Evolutionary conservation across 1,139 yeast species (phyloP).

Genomic region (Saccharomyces pastorianus): DNA sequence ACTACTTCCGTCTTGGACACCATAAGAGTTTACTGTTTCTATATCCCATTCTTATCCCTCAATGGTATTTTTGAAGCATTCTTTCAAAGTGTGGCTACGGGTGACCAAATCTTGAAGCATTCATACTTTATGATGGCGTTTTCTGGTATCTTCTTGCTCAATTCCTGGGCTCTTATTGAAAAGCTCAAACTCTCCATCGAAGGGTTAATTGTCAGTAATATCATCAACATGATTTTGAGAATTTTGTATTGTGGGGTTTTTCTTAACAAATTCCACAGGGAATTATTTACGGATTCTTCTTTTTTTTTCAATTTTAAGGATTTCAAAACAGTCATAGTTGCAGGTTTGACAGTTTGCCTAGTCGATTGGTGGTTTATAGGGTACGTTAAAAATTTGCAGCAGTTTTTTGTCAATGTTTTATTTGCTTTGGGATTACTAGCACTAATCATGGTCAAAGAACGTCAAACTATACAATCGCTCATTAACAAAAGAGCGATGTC

Average conservation of each 20-base stretch:
- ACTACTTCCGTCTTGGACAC: conserved; percentile 47
- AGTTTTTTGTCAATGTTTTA: conserved; percentile 37
- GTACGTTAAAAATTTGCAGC: conserved; percentile 35
- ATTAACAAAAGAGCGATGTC: conserved; percentile 13
- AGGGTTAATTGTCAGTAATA: conserved; percentile 58
- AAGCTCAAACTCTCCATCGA: conserved; percentile 40
- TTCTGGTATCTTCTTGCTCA: conserved; percentile 42
- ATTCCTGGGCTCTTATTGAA: conserved; percentile 44
- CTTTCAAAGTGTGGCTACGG: conserved; percentile 67
- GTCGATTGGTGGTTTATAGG: conserved; percentile 33
- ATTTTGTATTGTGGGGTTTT: conserved; percentile 46
- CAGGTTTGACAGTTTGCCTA: conserved; percentile 28
- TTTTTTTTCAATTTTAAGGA: conserved; percentile 25
- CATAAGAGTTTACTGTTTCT: conserved; percentile 64
- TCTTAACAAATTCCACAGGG: conserved; percentile 34
- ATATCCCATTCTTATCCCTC: conserved; percentile 77
- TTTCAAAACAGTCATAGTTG: conserved; percentile 20
- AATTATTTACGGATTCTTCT: conserved; percentile 18
- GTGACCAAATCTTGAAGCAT: conserved; percentile 53
- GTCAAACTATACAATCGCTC: conserved; percentile 24
- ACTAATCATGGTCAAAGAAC: conserved; percentile 37
- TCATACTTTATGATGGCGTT: conserved; percentile 55
- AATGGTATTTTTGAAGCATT: conserved; percentile 89
- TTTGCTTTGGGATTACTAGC: conserved; percentile 36
- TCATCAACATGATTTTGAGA: conserved; percentile 55